Evolutionary conservation across 257 asterid genomes (phyloP), one percentile per base, ranked within the genome.

Genomic region (Fraxinus americana): DNA sequence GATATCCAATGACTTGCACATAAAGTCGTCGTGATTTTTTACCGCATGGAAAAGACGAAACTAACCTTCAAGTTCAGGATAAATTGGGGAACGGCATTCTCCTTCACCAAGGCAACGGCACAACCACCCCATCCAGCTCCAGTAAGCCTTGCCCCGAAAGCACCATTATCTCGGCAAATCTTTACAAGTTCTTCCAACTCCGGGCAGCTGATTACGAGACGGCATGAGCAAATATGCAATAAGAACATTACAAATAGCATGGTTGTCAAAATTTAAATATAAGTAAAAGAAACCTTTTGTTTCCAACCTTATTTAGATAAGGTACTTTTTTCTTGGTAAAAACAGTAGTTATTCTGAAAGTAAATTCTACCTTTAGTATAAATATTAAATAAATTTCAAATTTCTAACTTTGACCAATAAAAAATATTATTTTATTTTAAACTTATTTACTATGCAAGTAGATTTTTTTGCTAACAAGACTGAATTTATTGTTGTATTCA

Each of bases 81-180:
- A 77, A 93, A 96, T 41, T 90, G 94, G 25, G 97, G 98, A 54
- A 93, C 94, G 10, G 85, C 81, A 71, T 76, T 89, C 82, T 96
- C 99, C 85, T 92, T 92, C 74, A 96, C 99, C 19, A 96, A 85
- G 23, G 98, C 97, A 36, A 96, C 99, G 1, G 95, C 92, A 83
- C 99, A 96, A 36, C 98, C 99, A 67, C 99, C 98, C 99, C 99
- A 96, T 79, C 99, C 98, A 3, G 99, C 99, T 73, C 99, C 98
- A 0, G 99, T 96, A 13, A 96, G 97, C 88, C 98, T 91, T 2
- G 97, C 97, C 67, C 99, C 99, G 1, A 96, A 89, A 52, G 97
- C 97, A 70, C 97, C 97, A 71, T 96, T 93, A 35, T 90, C 91
- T 1, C 94, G 91, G 67, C 88, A 88, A 67, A 78, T 73, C 82